A percentile compares a stretch with the other conserved stretches of the same genome.
Evolutionary conservation across 2,329 filamentous ascomycete species (phyloP).

Genomic region (Diplodia scrobiculata): DNA sequence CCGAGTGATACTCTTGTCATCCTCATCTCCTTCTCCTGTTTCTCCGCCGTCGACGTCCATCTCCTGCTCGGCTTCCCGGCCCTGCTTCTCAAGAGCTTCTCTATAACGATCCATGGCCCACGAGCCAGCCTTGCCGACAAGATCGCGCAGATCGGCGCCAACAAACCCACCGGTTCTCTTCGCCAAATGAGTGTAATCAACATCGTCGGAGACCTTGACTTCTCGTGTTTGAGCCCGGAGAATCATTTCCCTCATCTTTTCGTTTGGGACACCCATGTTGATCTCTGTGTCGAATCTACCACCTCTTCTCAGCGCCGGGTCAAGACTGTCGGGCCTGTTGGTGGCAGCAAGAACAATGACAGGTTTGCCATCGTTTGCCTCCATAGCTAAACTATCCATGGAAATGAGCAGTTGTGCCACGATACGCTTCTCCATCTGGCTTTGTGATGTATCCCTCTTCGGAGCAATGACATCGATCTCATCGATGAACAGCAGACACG

Average conservation of each 20-base stretch:
- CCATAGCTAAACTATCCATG: constrained; percentile 75
- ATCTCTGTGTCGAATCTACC: constrained; percentile 82
- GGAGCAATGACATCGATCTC: constrained; percentile 90
- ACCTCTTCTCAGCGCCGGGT: constrained; percentile 72
- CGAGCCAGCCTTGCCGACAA: constrained; percentile 66
- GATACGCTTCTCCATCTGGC: constrained; percentile 87
- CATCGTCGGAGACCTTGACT: constrained; percentile 64
- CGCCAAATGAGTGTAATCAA: constrained; percentile 74
- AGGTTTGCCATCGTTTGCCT: constrained; percentile 71
- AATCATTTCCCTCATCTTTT: constrained; percentile 75
- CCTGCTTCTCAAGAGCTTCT: constrained; percentile 52
- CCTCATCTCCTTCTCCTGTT: constrained; percentile 30
- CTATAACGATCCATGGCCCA: constrained; percentile 65
- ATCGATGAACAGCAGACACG: constrained; percentile 88
- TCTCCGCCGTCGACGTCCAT: constrained; percentile 56
- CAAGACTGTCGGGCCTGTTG: constrained; percentile 81
- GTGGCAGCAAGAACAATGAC: constrained; percentile 91
- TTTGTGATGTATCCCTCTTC: constrained; percentile 78
- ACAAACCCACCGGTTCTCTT: constrained; percentile 91
- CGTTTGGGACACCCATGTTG: constrained; percentile 83
- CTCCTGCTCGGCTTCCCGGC: constrained; percentile 41
- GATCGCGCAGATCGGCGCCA: constrained; percentile 78
- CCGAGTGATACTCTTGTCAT: constrained; percentile 41
- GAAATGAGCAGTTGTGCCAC: constrained; percentile 80
- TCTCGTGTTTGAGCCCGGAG: constrained; percentile 70